Evolutionary conservation across 805 yeast species (phyloP).

Genomic region (Grigorovia humatica): DNA sequence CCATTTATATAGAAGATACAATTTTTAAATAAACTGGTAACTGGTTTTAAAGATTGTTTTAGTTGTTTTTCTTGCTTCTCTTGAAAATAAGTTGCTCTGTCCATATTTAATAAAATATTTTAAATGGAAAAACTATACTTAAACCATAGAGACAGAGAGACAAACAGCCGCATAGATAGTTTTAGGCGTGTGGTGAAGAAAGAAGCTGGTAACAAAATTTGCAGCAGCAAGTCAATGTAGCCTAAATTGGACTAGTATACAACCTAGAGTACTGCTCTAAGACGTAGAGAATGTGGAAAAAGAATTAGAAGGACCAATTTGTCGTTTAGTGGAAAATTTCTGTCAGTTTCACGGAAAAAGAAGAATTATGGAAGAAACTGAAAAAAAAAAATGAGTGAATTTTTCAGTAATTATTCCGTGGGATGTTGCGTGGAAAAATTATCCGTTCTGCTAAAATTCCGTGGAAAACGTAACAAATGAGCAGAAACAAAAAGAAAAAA

Average conservation of each 20-base stretch:
- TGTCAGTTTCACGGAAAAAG: neutral
- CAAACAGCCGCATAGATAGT: neutral
- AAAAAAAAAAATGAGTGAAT: too few species aligned
- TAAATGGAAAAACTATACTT: neutral
- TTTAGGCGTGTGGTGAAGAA: neutral
- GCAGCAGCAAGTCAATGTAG: too few species aligned
- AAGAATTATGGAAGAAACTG: neutral
- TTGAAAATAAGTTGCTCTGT: constrained; percentile 14
- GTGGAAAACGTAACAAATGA: neutral
- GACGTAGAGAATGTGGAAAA: neutral
- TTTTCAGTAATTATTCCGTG: neutral
- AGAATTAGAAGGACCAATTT: neutral
- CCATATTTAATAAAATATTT: neutral
- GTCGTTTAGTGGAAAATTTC: neutral
- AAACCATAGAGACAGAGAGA: neutral
- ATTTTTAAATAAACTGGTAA: constrained; percentile 34
- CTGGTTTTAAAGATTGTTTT: constrained; percentile 11
- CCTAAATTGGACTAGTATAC: too few species aligned
- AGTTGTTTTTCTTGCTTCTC: constrained; percentile 17
- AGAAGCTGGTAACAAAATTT: neutral
- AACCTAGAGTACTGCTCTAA: too few species aligned
- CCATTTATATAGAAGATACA: constrained; percentile 82
- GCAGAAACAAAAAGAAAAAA: neutral
- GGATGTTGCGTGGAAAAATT: neutral
- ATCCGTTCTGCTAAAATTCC: neutral